Base-by-base conservation (phyloP, 164 flowering plant genomes). In the Macadamia tetraphylla region DNA sequence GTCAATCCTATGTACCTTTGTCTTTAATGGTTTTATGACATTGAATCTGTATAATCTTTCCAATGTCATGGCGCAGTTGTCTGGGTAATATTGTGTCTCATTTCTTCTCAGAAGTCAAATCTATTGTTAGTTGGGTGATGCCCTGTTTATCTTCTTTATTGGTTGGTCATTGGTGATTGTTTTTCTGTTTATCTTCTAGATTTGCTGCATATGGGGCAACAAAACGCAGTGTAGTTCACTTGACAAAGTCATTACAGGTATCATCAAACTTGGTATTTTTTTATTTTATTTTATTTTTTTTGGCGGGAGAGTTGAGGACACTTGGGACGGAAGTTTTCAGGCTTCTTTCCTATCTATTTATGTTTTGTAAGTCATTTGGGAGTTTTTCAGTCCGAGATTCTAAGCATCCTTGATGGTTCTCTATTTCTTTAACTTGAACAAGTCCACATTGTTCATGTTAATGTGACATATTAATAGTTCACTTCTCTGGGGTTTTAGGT, bases 171-270 rank as follows among this genome's bases (percentile, higher is more conserved):
- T 35, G 40, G 40, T 35, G 40, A 35, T 35, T 35, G n/a, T 63
- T 11, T 8, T 67, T 77, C 67, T 67, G 55, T 70, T 49, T 70
- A 4, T 63, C 61, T 48, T 18, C 69, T 73, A 93, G 98, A 71
- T 93, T 91, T 87, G 97, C 97, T 64, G 98, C 98, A 62, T 93
- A 93, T 71, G 98, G 98, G 42, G 97, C 96, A 58, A 93, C 98
- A 17, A 93, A 91, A 71, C 89, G 98, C 9, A 89, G 98, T 80
- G 98, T 93, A 78, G 96, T 93, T 74, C 98, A 93, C 83, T 74
- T 93, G 72, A 91, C 98, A 31, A 93, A 93, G 75, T 93, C 98
- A 71, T 78, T 93, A 62, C 98, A 93, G 91, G 98, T 84, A 62
- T 31, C 58, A 71, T 35, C 35, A 43, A 23, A 23, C 23, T 23